A percentile compares a stretch with the other conserved stretches of the same genome.
These are phyloP conservation scores for Colletotrichum neosansevieriae DNA, from an alignment of 2,329 filamentous ascomycete species.

Conservation along the genomic window DNA sequence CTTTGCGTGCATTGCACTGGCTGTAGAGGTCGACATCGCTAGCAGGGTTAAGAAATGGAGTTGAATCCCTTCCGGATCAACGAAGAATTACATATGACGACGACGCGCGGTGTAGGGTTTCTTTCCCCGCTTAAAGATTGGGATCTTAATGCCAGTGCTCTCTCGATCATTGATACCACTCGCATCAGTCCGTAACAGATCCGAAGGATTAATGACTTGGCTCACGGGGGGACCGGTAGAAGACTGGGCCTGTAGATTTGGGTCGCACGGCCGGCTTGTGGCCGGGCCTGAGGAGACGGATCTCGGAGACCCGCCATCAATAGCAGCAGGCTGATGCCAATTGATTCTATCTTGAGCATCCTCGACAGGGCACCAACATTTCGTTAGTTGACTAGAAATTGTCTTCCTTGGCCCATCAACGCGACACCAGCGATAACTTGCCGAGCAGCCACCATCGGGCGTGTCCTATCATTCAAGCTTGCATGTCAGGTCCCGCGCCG, in stretches of 20 bases:
- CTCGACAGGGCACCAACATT: neutral
- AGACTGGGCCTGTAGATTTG: neutral
- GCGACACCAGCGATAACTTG: neutral
- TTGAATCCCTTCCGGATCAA: conserved; percentile 8
- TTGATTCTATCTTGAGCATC: neutral
- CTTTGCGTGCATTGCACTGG: neutral
- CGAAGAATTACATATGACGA: conserved; percentile 17
- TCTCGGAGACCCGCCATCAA: neutral
- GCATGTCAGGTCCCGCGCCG: conserved; percentile 4
- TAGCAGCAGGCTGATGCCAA: neutral
- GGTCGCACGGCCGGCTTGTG: neutral
- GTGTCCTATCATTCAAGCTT: conserved; percentile 6
- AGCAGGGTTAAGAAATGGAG: conserved; percentile 2
- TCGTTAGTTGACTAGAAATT: neutral
- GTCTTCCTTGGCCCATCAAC: neutral
- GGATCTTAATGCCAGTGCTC: conserved; percentile 1
- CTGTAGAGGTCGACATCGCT: conserved; percentile 7
- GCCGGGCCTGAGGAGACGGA: too few relatives aligned
- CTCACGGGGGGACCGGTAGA: too few relatives aligned
- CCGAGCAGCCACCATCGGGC: conserved; percentile 2
- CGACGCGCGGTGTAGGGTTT: neutral
- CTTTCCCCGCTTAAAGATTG: neutral
- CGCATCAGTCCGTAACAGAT: neutral
- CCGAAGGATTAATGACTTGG: neutral
- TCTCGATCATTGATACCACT: neutral